A percentile compares a stretch with the other conserved stretches of the same genome.
Evolutionary conservation across 2,329 filamentous ascomycete genomes (phyloP).

Genomic region (Claviceps fusiformis): DNA sequence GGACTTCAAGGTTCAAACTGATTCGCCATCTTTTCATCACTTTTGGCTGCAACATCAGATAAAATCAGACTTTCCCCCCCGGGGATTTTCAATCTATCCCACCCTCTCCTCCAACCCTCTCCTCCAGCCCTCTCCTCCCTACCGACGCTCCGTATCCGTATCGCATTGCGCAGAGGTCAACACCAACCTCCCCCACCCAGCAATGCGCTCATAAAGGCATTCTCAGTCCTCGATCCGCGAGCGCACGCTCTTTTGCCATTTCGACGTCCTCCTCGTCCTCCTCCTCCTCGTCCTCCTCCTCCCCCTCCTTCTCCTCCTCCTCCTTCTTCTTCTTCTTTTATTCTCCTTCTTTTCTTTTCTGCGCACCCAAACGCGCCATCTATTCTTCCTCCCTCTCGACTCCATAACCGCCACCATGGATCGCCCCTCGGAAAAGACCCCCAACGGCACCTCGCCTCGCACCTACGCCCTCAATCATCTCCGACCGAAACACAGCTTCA

Average conservation of each 20-base stretch:
- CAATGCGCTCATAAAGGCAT: background rate
- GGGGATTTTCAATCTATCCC: too few species aligned
- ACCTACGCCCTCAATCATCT: constrained; percentile 43
- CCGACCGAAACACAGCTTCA: constrained; percentile 49
- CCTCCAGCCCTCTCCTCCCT: background rate
- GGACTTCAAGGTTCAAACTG: background rate
- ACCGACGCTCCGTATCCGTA: background rate
- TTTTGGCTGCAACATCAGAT: background rate
- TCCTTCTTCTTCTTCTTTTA: background rate
- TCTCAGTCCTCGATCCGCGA: background rate
- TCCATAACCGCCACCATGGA: constrained; percentile 15
- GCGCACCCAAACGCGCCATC: background rate
- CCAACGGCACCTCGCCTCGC: constrained; percentile 35
- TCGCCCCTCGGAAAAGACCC: constrained; percentile 15
- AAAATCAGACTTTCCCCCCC: background rate
- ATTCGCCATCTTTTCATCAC: background rate
- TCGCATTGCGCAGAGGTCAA: background rate
- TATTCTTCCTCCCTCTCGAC: background rate
- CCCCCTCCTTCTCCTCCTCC: background rate
- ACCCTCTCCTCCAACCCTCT: too few species aligned
- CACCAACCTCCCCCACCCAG: background rate
- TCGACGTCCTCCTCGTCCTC: background rate
- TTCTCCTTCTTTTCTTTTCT: background rate
- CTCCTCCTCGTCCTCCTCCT: too few species aligned
- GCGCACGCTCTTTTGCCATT: background rate